Evolutionary conservation across 306 rosid species (phyloP).

Genomic region (Fragaria iinumae): DNA sequence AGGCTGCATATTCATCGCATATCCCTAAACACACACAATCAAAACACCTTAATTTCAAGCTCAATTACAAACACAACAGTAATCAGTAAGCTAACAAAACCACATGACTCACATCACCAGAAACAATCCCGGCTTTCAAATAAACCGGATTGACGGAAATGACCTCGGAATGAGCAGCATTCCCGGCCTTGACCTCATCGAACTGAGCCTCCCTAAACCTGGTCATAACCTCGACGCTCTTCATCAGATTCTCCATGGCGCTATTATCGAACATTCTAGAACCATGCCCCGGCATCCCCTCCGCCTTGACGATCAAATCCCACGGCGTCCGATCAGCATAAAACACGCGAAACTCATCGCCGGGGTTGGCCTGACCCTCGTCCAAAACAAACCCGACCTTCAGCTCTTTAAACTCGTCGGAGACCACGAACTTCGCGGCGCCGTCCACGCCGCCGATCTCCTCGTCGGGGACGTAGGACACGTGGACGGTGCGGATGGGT

Average conservation of each 20-base stretch:
- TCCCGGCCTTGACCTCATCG: constrained; percentile 72
- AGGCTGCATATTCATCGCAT: constrained; percentile 90
- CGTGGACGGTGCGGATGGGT: constrained; percentile 64
- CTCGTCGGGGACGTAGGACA: constrained; percentile 84
- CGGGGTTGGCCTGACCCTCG: constrained; percentile 80
- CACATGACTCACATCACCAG: constrained; percentile 50
- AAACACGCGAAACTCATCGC: constrained; percentile 72
- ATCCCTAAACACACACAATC: constrained; percentile 48
- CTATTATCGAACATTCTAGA: constrained; percentile 68
- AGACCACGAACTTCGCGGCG: constrained; percentile 47
- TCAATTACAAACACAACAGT: neutral
- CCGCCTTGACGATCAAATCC: constrained; percentile 60
- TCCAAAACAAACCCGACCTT: constrained; percentile 71
- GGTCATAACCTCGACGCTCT: constrained; percentile 56
- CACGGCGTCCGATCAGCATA: constrained; percentile 78
- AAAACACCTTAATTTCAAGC: neutral
- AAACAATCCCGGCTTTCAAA: constrained; percentile 61
- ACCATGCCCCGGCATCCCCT: constrained; percentile 75
- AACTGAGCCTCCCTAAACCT: constrained; percentile 81
- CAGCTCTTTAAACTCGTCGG: constrained; percentile 49
- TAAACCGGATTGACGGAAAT: constrained; percentile 86
- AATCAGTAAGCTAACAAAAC: neutral
- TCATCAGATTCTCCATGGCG: constrained; percentile 93
- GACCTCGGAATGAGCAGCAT: constrained; percentile 65
- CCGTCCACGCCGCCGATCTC: constrained; percentile 76